Evolutionary conservation across 495 filamentous ascomycete genomes (phyloP), one percentile per base, ranked within the genome.

Genomic region (Penicillium desertorum): DNA sequence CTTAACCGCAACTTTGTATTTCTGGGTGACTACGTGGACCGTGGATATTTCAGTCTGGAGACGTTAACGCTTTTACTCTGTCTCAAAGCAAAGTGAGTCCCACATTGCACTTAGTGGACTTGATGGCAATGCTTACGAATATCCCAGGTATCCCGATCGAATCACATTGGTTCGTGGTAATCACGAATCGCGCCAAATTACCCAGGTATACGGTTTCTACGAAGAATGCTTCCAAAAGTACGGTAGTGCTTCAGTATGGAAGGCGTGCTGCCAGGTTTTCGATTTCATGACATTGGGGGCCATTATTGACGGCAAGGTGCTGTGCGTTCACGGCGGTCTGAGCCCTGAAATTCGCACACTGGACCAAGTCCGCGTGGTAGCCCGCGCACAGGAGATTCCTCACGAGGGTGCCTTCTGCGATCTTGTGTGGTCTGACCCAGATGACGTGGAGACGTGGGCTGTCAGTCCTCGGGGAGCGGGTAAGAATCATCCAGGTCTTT

Each of bases 381-480:
- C 94, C 30, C 82, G 94, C 54, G 94, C 94, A 0, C 94, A 98
- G 65, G 94, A 98, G 71, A 98, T 98, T 61, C 94, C 94, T 0
- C 94, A 98, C 64, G 94, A 98, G 72, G 94, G 94, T 51, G 94
- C 94, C 16, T 98, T 98, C 71, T 98, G 94, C 66, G 94, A 98
- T 73, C 78, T 98, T 48, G 94, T 98, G 7, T 98, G 94, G 94
- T 95, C 90, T 59, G 94, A 98, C 72, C 94, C 94, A 1, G 94
- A 98, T 65, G 94, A 98, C 66, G 91, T 98, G 52, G 94, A 96
- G 60, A 98, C 94, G 2, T 98, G 94, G 94, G 92, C 94, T 43
- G 88, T 98, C 45, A 94, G 89, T 60, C 94, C 94, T 1, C 80
- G 94, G 69, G 94, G 94, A 56, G 94, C 94, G 42, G 94, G 76